Percentiles rank a stretch among this genome's conserved stretches.
These are phyloP conservation scores for Eucalyptus erythrocorys DNA, from an alignment of 345 rosid species.

Conservation along the genomic window DNA sequence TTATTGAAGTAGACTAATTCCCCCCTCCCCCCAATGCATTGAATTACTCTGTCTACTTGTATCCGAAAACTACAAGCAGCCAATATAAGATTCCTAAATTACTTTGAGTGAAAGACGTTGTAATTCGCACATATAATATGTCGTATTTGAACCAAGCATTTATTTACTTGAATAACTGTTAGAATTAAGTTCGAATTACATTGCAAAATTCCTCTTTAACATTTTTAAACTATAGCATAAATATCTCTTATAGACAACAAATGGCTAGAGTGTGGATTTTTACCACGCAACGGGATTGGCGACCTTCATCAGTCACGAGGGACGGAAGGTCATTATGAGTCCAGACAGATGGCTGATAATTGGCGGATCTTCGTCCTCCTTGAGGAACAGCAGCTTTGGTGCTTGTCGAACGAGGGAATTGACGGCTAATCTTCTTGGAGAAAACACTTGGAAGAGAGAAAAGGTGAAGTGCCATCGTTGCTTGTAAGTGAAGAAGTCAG, in stretches of 20 bases:
- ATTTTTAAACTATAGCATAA: no score
- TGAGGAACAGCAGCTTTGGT: neutral
- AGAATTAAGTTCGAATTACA: no score
- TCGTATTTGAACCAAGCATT: neutral
- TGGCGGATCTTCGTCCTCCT: neutral
- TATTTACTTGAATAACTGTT: no score
- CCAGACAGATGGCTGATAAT: neutral
- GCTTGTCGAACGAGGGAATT: neutral
- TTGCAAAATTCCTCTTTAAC: neutral
- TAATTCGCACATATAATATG: fast-evolving
- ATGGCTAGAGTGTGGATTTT: neutral
- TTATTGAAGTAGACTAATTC: neutral
- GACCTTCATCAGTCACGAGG: neutral
- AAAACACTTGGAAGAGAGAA: neutral
- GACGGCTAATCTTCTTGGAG: neutral
- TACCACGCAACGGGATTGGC: neutral
- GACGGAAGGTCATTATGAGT: neutral
- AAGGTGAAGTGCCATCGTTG: neutral
- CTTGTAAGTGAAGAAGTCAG: neutral
- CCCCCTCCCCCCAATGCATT: neutral
- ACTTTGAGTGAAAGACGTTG: no score
- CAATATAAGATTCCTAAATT: neutral
- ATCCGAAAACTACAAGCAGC: neutral
- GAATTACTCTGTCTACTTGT: neutral
- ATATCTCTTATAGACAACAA: no score